These are phyloP conservation scores for Agrocybe praecox DNA, from an alignment of 768 basidiomycete genomes.

Conservation along the genomic window DNA sequence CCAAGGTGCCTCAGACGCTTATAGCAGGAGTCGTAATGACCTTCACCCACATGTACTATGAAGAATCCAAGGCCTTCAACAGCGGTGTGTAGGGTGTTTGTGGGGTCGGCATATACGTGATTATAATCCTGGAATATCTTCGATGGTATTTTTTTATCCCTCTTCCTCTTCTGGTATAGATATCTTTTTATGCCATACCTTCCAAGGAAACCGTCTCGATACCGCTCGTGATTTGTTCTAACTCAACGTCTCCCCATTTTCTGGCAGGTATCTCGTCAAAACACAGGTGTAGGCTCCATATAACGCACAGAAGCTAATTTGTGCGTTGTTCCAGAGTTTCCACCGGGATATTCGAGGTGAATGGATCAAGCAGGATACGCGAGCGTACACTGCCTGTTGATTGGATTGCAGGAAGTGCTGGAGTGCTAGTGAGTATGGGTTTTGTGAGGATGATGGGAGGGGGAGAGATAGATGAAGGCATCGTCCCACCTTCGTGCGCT, in stretches of 20 bases:
- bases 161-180: too few relatives aligned
- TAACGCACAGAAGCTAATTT: neutral
- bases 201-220: neutral
- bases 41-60: too few relatives aligned
- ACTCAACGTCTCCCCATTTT: neutral
- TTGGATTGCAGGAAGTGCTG: neutral
- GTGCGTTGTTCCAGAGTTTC: neutral
- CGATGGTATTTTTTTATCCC: too few relatives aligned
- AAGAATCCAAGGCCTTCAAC: too few relatives aligned
- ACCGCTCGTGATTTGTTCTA: neutral
- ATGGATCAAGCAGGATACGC: neutral
- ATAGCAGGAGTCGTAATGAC: too few relatives aligned
- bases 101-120: too few relatives aligned
- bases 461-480: neutral
- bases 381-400: neutral
- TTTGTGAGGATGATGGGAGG: neutral
- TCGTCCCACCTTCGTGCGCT: too few relatives aligned
- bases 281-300: neutral
- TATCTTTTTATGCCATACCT: neutral
- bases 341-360: neutral
- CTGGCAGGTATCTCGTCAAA: neutral
- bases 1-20: too few relatives aligned
- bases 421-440: neutral
- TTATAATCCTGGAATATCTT: too few relatives aligned
- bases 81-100: too few relatives aligned